Base-by-base conservation (phyloP, 208 protist species). In the Crithidia sp. region DNA sequence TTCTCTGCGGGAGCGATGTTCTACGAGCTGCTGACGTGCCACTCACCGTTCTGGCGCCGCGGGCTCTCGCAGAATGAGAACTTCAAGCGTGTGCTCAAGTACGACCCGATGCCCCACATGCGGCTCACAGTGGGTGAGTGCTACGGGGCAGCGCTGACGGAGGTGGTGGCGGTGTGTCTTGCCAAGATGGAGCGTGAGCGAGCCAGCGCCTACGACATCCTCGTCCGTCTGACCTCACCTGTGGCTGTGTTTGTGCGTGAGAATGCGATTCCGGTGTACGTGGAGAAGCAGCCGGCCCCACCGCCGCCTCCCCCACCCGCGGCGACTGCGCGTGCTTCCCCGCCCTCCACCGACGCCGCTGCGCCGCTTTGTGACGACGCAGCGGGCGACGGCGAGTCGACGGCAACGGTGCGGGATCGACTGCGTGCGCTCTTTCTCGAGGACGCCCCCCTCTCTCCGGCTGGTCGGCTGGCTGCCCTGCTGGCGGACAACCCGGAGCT, bases 1-100 rank as follows among this genome's bases (percentile, higher is more conserved):
- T 99, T 98, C 81, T 92, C 94, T 10, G 83, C 97, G 0, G 95
- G 95, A 4, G 85, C 79, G 10, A 87, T 96, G 71, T 90, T 97
- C 55, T 98, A 93, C 70, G 95, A 98, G 68, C 75, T 98, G 43
- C 78, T 92, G 70, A 83, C 84, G 28, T 77, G 82, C 54, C 62
- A 90, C 62, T 66, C 80, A 5, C 81, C 95, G 7, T 98, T 98
- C 70, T 92, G 84, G 85, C 52, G 55, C 47, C 76, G 76, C 40
- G 41, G 57, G 45, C 81, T 81, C 77, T 91, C 70, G 8, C 85
- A 95, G 17, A 41, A 74, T 5, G 76, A 91, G 39, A 75, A 78
- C 62, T 92, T 90, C 50, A 67, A 75, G 37, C 79, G 75, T 3
- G 89, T 93, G 28, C 19, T 91, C 14, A 12, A 89, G 19, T 53